Percentiles rank a stretch among this genome's conserved stretches.
These are phyloP conservation scores for Haplographium delicatum DNA, from an alignment of 495 filamentous ascomycete species.

Conservation along the genomic window DNA sequence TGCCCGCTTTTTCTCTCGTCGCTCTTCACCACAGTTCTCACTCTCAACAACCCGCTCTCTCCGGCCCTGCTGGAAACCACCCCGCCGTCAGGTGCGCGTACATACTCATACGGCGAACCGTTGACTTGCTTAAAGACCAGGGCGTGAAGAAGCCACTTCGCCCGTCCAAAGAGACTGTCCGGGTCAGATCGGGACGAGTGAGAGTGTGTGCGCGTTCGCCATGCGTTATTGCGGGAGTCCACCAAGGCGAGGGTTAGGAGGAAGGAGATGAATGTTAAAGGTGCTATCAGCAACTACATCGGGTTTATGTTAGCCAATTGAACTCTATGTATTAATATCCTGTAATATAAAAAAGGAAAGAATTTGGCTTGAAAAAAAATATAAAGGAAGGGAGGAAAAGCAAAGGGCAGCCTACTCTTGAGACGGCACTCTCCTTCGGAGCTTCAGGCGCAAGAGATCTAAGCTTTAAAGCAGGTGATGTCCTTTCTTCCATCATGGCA, in stretches of 20 bases:
- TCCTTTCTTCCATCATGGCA: no score
- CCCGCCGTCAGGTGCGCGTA: slow-evolving; percentile 10
- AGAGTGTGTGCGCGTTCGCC: slow-evolving; percentile 6
- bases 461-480: neutral
- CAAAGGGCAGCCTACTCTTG: no score
- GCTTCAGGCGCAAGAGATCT: slow-evolving; percentile 8
- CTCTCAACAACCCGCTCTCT: neutral
- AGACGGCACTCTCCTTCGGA: slow-evolving; percentile 20
- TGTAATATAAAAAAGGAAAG: no score
- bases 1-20: slow-evolving; percentile 10
- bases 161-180: neutral
- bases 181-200: neutral
- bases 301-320: no score
- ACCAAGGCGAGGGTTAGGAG: slow-evolving; percentile 45
- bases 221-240: slow-evolving; percentile 33
- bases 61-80: neutral
- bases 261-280: slow-evolving; percentile 45
- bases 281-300: slow-evolving; percentile 39
- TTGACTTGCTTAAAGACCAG: slow-evolving; percentile 28
- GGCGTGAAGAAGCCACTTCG: slow-evolving; percentile 10
- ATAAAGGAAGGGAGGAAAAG: no score
- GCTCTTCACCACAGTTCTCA: neutral
- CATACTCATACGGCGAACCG: slow-evolving; percentile 22
- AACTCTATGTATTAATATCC: no score
- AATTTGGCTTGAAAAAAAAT: no score